Base-by-base conservation (phyloP, 2,329 filamentous ascomycete genomes). In the Aspergillus hiratsukae region DNA sequence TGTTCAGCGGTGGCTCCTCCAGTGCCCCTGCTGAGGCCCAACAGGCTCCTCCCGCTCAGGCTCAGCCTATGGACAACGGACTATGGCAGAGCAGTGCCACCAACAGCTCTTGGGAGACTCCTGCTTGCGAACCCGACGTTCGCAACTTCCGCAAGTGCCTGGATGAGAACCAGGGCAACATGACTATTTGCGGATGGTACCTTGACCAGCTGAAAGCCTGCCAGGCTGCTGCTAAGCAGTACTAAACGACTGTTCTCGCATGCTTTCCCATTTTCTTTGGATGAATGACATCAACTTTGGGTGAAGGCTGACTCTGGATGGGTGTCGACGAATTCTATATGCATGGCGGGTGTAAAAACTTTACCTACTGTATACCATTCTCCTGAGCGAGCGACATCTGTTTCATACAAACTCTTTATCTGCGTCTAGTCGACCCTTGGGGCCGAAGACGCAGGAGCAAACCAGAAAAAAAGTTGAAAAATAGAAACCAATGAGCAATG, bases 141-240 rank as follows among this genome's bases (percentile, higher is more conserved):
- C 85, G 87, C 76, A 85, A 84, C 78, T 97, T 99, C 83, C 92
- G 91, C 69, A 88, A 87, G 80, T 99, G 94, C 83, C 88, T 99
- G 87, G 92, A 97, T 76, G 90, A 97, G 72, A 89, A 99, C 76
- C 81, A 86, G 72, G 94, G 94, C 66, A 91, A 94, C 78, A 86
- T 99, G 88, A 87, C 88, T 72, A 95, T 97, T 72, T 99, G 94
- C 80, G 89, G 89, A 65, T 99, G 93, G 92, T 99, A 99, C 76
- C 80, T 99, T 68, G 94, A 99, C 76, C 93, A 99, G 84, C 82
- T 99, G 76, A 93, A 92, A 83, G 88, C 89, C 55, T 93, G 89
- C 82, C 89, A 93, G 81, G 79, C 84, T 63, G 89, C 90, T 66
- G 87, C 89, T 54, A 85, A 81, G 76, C 85, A 80, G 67, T 90